Base-by-base conservation (phyloP, 257 asterid species). In the Fraxinus cuspidata region DNA sequence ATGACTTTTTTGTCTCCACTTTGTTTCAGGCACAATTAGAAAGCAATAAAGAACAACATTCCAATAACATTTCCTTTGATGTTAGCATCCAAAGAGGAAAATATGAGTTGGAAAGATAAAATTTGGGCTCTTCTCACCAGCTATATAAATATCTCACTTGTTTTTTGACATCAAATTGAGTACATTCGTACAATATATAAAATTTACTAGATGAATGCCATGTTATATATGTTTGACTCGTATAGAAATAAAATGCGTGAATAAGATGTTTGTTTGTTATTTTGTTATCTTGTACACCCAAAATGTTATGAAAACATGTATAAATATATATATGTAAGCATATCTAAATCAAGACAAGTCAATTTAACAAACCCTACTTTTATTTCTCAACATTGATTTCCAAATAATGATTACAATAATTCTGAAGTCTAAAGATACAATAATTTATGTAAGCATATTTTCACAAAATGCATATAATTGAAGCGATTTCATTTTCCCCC, bases 1-100 rank as follows among this genome's bases (percentile, higher is more conserved):
- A 84, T 86, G 96, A 86, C 89, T 89, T 81, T 25, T 88, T 90
- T 88, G 90, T 88, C 90, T 88, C 97, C 91, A 90, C 88, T 86
- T 88, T 82, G 80, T 51, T 9, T 63, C 72, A 25, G 18, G 35
- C 93, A 92, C 87, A 84, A 84, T 75, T 79, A 71, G 74, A 89
- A 84, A 84, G 87, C 86, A 84, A 73, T 87, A 78, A 80, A 83
- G 74, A 83, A 72, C 68, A 60, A 60, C 68, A 60, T 60, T 3
- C 68, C 68, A 23, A 60, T 25, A 60, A 15, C 34, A 31, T 60
- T 29, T 60, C 68, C 68, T 23, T 60, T 25, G 32, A 60, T 60
- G 34, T 3, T 23, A 25, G 68, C 34, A 60, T 60, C 68, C 68
- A 25, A 63, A 63, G 69, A 63, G 69, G 34, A 63, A 63, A 25